phyloP scores from a whole-genome alignment of 2,329 filamentous ascomycete genomes.

The Microsporum ferrugineum region DNA sequence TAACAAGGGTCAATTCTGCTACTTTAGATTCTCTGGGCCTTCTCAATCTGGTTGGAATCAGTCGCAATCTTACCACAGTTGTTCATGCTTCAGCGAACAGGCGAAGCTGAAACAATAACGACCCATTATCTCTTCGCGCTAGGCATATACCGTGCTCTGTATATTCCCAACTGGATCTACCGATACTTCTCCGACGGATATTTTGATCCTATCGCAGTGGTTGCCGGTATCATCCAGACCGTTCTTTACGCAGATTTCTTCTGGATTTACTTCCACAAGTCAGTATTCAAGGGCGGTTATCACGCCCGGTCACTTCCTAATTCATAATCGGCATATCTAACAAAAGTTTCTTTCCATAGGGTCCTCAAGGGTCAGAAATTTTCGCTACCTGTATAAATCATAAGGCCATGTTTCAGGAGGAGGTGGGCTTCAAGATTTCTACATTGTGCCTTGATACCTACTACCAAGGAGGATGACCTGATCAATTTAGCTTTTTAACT shows the following conservation, averaged over 20 bases:
- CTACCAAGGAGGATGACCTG: neutral
- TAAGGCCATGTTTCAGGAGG: neutral
- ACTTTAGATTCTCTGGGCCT: constrained; percentile 78
- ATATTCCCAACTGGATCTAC: constrained; percentile 98
- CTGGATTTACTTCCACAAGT: constrained; percentile 98
- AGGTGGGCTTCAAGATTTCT: neutral
- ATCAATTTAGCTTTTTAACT: neutral
- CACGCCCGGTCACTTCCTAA: neutral
- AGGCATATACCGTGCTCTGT: constrained; percentile 80
- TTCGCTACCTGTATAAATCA: constrained; percentile 61
- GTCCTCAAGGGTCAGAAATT: constrained; percentile 82
- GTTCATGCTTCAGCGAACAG: constrained; percentile 95
- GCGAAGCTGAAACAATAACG: constrained; percentile 98
- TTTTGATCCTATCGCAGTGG: constrained; percentile 74
- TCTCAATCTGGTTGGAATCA: constrained; percentile 94
- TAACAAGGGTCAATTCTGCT: constrained; percentile 13
- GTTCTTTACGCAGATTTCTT: constrained; percentile 98
- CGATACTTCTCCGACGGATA: constrained; percentile 70
- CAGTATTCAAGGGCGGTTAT: constrained; percentile 22
- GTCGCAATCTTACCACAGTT: constrained; percentile 95
- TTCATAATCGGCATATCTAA: neutral
- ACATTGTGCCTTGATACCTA: neutral
- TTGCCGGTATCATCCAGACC: constrained; percentile 87
- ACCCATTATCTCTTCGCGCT: constrained; percentile 95
- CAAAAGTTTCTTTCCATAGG: constrained; percentile 20